A percentile compares a stretch with the other conserved stretches of the same genome.
phyloP scores from a whole-genome alignment of 441 rosid genomes.

The Raphanus hybrid region DNA sequence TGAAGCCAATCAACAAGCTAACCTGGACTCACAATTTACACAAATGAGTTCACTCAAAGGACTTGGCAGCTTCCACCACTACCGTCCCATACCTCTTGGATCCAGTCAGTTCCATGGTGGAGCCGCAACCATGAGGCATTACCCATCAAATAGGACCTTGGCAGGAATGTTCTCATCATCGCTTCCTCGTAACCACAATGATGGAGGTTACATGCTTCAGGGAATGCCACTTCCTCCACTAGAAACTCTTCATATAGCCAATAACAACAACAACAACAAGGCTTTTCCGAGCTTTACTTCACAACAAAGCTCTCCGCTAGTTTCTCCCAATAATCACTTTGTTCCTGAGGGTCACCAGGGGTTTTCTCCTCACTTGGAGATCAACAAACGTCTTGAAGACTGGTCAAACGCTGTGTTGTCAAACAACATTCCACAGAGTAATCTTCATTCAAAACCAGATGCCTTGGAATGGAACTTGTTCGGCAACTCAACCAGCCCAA shows the following conservation, averaged over 20 bases:
- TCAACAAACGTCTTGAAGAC: constrained; percentile 48
- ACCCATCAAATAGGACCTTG: constrained; percentile 60
- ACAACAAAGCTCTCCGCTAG: constrained; percentile 51
- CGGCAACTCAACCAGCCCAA: no score
- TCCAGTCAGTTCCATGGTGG: constrained; percentile 54
- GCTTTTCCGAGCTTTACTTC: constrained; percentile 48
- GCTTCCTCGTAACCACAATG: constrained; percentile 45
- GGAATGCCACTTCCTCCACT: constrained; percentile 71
- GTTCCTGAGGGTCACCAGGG: constrained; percentile 17
- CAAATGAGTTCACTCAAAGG: constrained; percentile 58
- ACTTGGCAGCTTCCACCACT: constrained; percentile 49
- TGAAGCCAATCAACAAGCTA: constrained; percentile 75
- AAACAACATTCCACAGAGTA: constrained; percentile 31
- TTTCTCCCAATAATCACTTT: constrained; percentile 43
- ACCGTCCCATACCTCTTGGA: constrained; percentile 47
- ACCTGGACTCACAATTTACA: constrained; percentile 64
- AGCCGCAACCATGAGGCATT: constrained; percentile 51
- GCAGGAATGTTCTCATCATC: constrained; percentile 53
- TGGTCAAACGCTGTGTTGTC: constrained; percentile 59
- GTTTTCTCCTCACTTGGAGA: constrained; percentile 48
- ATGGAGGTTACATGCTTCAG: constrained; percentile 56
- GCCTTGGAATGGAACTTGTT: constrained; percentile 39
- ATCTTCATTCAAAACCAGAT: constrained; percentile 18
- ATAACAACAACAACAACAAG: constrained; percentile 29
- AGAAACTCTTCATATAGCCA: constrained; percentile 54